Percentiles rank a stretch among this genome's conserved stretches.
phyloP scores from a whole-genome alignment of 169 alveolate species.

The Eimeria falciformis region DNA sequence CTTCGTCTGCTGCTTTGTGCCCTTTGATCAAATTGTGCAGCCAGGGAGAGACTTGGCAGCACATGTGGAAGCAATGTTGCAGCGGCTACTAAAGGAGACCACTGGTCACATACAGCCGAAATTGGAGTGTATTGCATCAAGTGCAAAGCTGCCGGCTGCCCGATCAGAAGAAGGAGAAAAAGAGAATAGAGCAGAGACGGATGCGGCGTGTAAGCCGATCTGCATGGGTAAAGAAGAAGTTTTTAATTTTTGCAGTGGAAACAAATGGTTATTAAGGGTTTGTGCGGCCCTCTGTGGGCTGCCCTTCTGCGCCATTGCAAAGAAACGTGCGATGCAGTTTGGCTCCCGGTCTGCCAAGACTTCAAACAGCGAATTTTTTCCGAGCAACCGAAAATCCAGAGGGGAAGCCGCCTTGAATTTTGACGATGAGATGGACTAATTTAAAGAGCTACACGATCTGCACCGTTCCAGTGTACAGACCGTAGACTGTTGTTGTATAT shows the following conservation, averaged over 20 bases:
- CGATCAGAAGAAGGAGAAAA: too few relatives aligned
- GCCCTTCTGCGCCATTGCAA: slow-evolving; percentile 51
- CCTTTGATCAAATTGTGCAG: slow-evolving; percentile 39
- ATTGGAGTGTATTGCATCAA: too few relatives aligned
- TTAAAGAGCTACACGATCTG: too few relatives aligned
- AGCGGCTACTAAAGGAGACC: slow-evolving; percentile 13
- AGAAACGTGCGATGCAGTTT: slow-evolving; percentile 77
- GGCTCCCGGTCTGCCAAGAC: slow-evolving; percentile 77
- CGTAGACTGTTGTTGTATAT: too few relatives aligned
- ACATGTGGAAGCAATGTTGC: slow-evolving; percentile 35
- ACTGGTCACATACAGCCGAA: too few relatives aligned
- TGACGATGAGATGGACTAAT: slow-evolving; percentile 13
- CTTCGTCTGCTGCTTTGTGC: slow-evolving; percentile 36
- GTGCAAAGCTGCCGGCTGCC: too few relatives aligned
- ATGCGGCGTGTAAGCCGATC: too few relatives aligned
- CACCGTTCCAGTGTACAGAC: too few relatives aligned
- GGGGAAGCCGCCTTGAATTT: slow-evolving; percentile 44
- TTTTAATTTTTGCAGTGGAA: neutral
- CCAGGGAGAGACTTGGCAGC: neutral
- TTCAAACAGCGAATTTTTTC: slow-evolving; percentile 58
- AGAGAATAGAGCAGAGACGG: too few relatives aligned
- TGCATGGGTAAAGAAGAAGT: neutral
- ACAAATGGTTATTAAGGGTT: slow-evolving; percentile 72
- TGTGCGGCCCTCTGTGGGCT: slow-evolving; percentile 54
- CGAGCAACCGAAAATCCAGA: slow-evolving; percentile 60